A percentile compares a stretch with the other conserved stretches of the same genome.
Conservation (phyloP, 495 filamentous ascomycete genomes). For the Lepraria neglecta region DNA sequence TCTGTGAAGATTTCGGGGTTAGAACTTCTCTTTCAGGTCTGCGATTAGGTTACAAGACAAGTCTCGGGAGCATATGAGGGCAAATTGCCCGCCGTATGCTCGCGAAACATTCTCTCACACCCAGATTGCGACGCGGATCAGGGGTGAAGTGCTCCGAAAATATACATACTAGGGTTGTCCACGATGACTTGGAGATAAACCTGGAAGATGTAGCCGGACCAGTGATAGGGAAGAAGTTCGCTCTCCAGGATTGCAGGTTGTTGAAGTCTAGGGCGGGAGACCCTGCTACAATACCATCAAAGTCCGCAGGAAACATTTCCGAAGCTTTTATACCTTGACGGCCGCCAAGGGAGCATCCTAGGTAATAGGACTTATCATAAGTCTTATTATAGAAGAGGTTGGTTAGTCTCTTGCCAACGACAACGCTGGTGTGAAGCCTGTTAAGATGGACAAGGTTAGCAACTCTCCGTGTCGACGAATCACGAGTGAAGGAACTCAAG, state of each 20-base stretch:
- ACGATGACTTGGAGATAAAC: slow-evolving; percentile 47
- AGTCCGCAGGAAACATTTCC: slow-evolving; percentile 47
- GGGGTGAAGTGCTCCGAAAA: too few species aligned
- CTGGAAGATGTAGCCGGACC: slow-evolving; percentile 41
- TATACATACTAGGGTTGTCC: slow-evolving; percentile 30
- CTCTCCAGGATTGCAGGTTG: slow-evolving; percentile 50
- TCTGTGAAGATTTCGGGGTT: slow-evolving; percentile 11
- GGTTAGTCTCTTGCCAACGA: slow-evolving; percentile 45
- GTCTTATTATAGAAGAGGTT: slow-evolving; percentile 43
- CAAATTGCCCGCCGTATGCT: too few species aligned
- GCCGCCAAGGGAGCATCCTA: slow-evolving; percentile 53
- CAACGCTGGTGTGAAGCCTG: slow-evolving; percentile 45
- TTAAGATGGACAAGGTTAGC: slow-evolving; percentile 10
- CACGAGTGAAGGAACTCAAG: neutral
- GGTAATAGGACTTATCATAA: slow-evolving; percentile 47
- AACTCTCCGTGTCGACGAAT: slow-evolving; percentile 3
- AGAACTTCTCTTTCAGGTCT: too few species aligned
- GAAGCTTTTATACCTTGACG: slow-evolving; percentile 48
- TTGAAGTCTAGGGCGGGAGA: slow-evolving; percentile 48
- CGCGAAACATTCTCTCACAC: too few species aligned
- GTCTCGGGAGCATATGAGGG: too few species aligned
- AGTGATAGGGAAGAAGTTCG: slow-evolving; percentile 45
- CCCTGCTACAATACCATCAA: slow-evolving; percentile 63
- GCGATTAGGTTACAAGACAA: too few species aligned
- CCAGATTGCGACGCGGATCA: too few species aligned